Base-by-base conservation (phyloP, 768 basidiomycete species). In the Phaeotremella skinneri region DNA sequence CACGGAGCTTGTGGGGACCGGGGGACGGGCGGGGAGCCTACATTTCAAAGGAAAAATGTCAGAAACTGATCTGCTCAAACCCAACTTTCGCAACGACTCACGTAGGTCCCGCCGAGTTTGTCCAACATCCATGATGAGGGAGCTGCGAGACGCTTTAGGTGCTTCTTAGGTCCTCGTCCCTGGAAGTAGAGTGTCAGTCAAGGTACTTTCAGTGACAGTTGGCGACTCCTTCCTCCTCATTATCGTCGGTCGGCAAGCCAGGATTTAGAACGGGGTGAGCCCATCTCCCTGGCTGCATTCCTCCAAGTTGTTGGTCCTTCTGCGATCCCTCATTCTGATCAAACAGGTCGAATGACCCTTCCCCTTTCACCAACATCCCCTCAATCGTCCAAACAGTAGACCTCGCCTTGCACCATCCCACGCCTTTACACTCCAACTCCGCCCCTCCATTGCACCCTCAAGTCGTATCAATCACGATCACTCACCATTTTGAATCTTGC, bases 81-180 rank as follows among this genome's bases (percentile, higher is more conserved):
- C 45, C 49, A 2, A 29, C 17, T 49, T 2, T 29, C 4, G 30
- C 26, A 43, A 25, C 49, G 27, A 78, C 77, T 73, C 69, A 78
- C 77, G 72, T 78, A 75, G 62, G 76, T 74, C 55, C 76, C 78
- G 63, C 69, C 76, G 89, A 99, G 81, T 83, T 99, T 99, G 84
- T 98, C 91, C 65, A 99, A 85, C 93, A 99, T 97, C 96, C 96
- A 99, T 82, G 91, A 88, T 48, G 91, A 94, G 64, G 96, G 96
- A 62, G 96, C 96, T 68, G 87, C 86, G 60, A 98, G 85, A 76
- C 94, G 89, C 85, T 97, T 97, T 82, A 97, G 85, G 79, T 97
- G 93, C 81, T 96, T 96, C 88, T 90, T 96, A 66, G 93, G 93
- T 86, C 93, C 93, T 80, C 93, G 88, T 77, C 85, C 91, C 93